A percentile compares a stretch with the other conserved stretches of the same genome.
phyloP scores from a whole-genome alignment of 306 rosid genomes.

The Astragalus glycyphyllos region DNA sequence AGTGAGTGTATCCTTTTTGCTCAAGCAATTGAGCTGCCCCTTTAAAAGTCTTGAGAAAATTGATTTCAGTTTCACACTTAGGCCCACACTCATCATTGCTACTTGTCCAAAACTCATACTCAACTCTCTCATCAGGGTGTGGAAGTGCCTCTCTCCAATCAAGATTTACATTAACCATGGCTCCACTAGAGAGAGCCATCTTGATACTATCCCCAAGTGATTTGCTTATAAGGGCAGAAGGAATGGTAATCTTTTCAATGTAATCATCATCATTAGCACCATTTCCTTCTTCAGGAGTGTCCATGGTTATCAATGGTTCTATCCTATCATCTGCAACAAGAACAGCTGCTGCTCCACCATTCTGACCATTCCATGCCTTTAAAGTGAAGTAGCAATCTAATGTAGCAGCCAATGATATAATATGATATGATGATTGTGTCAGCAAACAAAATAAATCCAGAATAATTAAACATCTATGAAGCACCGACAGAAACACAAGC shows the following conservation, averaged over 20 bases:
- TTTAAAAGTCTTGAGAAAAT: constrained; percentile 76
- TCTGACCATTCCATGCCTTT: constrained; percentile 98
- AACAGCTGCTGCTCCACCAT: constrained; percentile 94
- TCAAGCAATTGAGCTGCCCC: constrained; percentile 96
- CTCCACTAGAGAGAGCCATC: constrained; percentile 60
- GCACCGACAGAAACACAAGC: no score
- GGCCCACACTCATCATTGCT: constrained; percentile 98
- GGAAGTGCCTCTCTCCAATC: constrained; percentile 99
- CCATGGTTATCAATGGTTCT: constrained; percentile 94
- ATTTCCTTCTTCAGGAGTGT: constrained; percentile 85
- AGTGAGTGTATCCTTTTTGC: constrained; percentile 82
- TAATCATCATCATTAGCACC: constrained; percentile 66
- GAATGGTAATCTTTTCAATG: constrained; percentile 76
- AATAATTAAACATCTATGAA: no score
- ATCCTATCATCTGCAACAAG: constrained; percentile 84
- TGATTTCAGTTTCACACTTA: constrained; percentile 81
- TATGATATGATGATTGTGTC: background rate
- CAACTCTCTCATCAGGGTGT: constrained; percentile 97
- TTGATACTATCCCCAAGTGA: constrained; percentile 81
- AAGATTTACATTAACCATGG: constrained; percentile 86
- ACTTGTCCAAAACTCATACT: constrained; percentile 95
- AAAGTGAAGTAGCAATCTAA: constrained; percentile 92
- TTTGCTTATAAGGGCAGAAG: constrained; percentile 90
- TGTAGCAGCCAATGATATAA: background rate
- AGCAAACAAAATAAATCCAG: background rate